Percentiles rank a stretch among this genome's conserved stretches.
phyloP scores from a whole-genome alignment of 306 rosid species.

The Neltuma alba region DNA sequence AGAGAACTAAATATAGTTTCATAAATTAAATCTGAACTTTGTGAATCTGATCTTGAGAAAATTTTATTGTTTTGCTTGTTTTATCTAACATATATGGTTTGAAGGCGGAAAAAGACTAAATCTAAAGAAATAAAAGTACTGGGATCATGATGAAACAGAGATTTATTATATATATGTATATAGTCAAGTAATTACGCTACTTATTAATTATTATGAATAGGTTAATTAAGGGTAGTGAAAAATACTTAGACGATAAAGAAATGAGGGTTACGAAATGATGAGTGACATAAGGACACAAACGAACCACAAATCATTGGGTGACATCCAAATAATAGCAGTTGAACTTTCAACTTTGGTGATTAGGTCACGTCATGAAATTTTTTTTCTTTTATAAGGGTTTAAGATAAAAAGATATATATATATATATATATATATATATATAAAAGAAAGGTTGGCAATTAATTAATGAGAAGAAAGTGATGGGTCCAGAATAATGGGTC shows the following conservation, averaged over 20 bases:
- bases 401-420: not conserved
- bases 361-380: slow-evolving; percentile 43
- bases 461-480: not conserved
- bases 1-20: not conserved
- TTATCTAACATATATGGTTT: too few relatives aligned
- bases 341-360: slow-evolving; percentile 52
- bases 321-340: slow-evolving; percentile 54
- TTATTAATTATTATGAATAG: not conserved
- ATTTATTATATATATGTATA: not conserved
- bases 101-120: too few relatives aligned
- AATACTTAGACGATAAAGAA: not conserved
- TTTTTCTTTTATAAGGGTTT: slow-evolving; percentile 31
- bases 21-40: not conserved
- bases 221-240: not conserved
- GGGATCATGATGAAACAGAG: not conserved
- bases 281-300: slow-evolving; percentile 44
- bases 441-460: not conserved
- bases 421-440: not conserved
- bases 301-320: slow-evolving; percentile 54
- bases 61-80: too few relatives aligned
- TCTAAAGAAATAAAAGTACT: not conserved
- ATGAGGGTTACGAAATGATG: slow-evolving; percentile 39
- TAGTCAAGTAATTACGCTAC: not conserved
- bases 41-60: not conserved
- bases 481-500: slow-evolving; percentile 44